Conservation (phyloP, 176 grass and related monocot genomes). For the Musa beccarii region DNA sequence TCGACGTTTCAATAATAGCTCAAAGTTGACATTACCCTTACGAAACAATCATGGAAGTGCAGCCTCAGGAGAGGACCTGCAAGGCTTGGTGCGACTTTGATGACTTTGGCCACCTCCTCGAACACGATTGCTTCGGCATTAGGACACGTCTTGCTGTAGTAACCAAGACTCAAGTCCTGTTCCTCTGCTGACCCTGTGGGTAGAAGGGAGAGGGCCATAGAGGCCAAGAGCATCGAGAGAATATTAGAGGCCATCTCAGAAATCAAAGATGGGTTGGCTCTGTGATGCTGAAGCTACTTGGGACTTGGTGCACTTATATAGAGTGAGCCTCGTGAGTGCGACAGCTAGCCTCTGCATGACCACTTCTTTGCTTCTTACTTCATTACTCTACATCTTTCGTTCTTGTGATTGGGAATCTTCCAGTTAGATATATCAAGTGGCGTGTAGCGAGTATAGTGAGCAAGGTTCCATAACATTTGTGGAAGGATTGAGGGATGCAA, state of each 20-base stretch:
- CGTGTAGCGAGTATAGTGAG: no score
- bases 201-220: conserved; percentile 19
- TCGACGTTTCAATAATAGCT: not conserved
- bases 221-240: conserved; percentile 7
- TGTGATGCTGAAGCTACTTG: not conserved
- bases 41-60: conserved; percentile 7
- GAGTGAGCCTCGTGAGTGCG: no score
- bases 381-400: no score
- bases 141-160: conserved; percentile 55
- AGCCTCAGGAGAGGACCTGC: conserved; percentile 47
- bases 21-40: not conserved
- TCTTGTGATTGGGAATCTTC: no score
- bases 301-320: not conserved
- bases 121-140: conserved; percentile 36
- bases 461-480: no score
- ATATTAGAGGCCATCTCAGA: not conserved
- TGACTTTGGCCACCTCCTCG: conserved; percentile 38
- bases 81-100: conserved; percentile 55
- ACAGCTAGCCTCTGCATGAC: no score
- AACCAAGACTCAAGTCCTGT: conserved; percentile 36
- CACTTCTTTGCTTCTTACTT: no score
- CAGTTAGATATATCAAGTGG: no score
- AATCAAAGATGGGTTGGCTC: not conserved
- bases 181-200: conserved; percentile 16
- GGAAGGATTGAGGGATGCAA: no score